Evolutionary conservation across 768 basidiomycete species (phyloP), one percentile per base, ranked within the genome.

Genomic region (Lactarius tabidus): DNA sequence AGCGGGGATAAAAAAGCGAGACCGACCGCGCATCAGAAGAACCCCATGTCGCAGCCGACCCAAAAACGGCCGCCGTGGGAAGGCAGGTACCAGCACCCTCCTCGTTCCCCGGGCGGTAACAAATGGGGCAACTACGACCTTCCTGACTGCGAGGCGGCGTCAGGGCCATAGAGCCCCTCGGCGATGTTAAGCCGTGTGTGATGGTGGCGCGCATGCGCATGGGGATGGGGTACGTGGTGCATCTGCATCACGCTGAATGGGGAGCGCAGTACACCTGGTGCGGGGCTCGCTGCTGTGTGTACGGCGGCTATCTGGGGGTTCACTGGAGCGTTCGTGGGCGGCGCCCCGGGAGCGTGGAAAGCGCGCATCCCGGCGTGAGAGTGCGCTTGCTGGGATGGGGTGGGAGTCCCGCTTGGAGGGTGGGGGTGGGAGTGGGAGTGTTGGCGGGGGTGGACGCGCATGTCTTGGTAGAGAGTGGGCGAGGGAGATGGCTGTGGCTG

Each of bases 161-260:
- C 64, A 0, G 60, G 59, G 9, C 68, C 59, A 39, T 75, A 75
- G n/a, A 75, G 60, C 29, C 72, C 69, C 39, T 75, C 72, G 5
- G 71, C 59, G n/a, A 71, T 67, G 70, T 78, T 79, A 48, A 86
- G 67, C 65, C 81, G 79, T 3, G 83, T 80, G 70, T 87, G 86
- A 67, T 87, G 89, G 67, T 89, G 87, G 38, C 88, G 82, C 0
- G 89, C 85, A 70, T 91, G 89, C 0, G 88, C 87, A 64, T 90
- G 89, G 2, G 89, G 88, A 68, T 90, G 89, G 1, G 89, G 87
- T 53, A 91, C 87, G 68, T 90, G 90, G 70, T 91, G 89, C 87
- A 91, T 88, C 71, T 83, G 86, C 28, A 80, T 72, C 6, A 79
- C 72, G 17, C 82, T 75, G 72, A 86, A 90, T 20, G 86, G 83